Conservation (phyloP, 441 rosid genomes). For the Aleurites moluccanus region DNA sequence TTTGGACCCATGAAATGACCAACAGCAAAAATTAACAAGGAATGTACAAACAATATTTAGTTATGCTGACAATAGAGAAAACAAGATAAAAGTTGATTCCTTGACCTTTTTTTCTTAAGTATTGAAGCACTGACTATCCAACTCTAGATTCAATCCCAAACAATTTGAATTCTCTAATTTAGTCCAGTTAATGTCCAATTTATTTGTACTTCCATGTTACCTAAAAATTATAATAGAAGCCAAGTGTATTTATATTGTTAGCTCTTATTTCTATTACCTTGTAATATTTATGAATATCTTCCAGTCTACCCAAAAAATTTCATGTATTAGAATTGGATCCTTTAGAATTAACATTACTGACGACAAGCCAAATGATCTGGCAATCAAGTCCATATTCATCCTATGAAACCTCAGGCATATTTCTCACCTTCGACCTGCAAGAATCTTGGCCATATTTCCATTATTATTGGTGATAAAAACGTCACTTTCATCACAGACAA, state of each 20-base stretch:
- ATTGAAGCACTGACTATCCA: background rate
- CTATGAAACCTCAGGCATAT: background rate
- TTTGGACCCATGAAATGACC: slow-evolving; percentile 20
- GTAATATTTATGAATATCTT: background rate
- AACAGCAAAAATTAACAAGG: slow-evolving; percentile 19
- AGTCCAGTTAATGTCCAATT: background rate
- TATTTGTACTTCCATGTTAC: too few relatives aligned
- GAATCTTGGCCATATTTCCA: slow-evolving; percentile 99
- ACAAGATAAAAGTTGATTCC: background rate
- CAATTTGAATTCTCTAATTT: background rate
- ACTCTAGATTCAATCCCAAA: background rate
- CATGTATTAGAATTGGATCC: background rate
- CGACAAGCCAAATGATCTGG: background rate
- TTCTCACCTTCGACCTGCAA: slow-evolving; percentile 95
- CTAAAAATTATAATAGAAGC: too few relatives aligned
- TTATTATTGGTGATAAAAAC: slow-evolving; percentile 93
- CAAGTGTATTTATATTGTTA: background rate
- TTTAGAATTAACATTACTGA: background rate
- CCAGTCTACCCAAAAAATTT: too few relatives aligned
- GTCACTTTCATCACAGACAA: slow-evolving; percentile 89
- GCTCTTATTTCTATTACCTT: background rate
- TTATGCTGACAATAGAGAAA: background rate
- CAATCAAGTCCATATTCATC: background rate
- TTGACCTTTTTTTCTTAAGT: background rate
- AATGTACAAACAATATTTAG: background rate